A percentile compares a stretch with the other conserved stretches of the same genome.
Evolutionary conservation across 2,329 filamentous ascomycete genomes (phyloP).

Genomic region (Pseudocercospora eumusae): DNA sequence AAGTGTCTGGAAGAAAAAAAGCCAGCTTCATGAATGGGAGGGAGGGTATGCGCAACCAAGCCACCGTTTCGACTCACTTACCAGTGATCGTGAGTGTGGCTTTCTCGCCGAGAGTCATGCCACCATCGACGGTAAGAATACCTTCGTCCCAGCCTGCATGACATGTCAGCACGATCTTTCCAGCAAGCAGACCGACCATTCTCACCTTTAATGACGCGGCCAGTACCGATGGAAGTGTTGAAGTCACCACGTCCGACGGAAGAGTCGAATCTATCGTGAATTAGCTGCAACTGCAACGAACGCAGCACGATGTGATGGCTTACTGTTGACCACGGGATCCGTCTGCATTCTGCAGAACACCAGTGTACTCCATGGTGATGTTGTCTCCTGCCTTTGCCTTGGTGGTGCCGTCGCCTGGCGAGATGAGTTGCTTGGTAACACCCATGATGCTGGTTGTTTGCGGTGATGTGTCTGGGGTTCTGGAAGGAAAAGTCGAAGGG

Average conservation of each 20-base stretch:
- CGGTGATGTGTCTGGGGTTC: background rate
- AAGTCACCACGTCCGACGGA: constrained; percentile 79
- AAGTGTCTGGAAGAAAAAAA: background rate
- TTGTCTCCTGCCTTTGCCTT: constrained; percentile 66
- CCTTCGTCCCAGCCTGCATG: constrained; percentile 62
- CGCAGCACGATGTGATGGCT: constrained; percentile 35
- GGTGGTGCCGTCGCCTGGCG: constrained; percentile 62
- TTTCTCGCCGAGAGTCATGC: constrained; percentile 91
- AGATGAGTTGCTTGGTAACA: constrained; percentile 68
- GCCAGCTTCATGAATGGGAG: background rate
- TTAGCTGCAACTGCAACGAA: background rate
- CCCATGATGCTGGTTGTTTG: constrained; percentile 43
- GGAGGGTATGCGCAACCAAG: background rate
- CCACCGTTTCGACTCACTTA: background rate
- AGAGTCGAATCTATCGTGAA: constrained; percentile 73
- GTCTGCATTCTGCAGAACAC: constrained; percentile 63
- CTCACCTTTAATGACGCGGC: constrained; percentile 81
- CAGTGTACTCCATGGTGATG: constrained; percentile 89
- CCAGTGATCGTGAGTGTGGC: constrained; percentile 77
- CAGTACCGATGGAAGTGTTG: constrained; percentile 74
- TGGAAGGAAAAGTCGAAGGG: background rate
- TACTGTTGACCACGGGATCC: constrained; percentile 66
- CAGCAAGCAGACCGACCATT: background rate
- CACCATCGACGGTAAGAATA: constrained; percentile 55
- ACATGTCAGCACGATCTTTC: constrained; percentile 6